These are phyloP conservation scores for Corrigiola litoralis DNA, from an alignment of 179 eudicot species.

Conservation along the genomic window DNA sequence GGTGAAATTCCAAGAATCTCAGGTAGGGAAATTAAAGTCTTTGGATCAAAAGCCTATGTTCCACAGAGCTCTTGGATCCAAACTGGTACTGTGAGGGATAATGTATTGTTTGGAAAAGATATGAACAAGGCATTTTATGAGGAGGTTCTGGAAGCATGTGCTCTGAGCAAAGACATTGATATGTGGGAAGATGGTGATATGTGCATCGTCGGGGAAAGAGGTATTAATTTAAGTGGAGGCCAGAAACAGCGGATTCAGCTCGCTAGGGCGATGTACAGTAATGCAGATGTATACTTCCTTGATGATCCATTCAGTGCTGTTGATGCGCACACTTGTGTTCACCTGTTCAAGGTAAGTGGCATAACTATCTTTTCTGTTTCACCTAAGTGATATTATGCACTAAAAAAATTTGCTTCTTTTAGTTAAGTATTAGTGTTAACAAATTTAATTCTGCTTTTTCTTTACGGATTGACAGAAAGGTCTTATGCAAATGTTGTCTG, in stretches of 20 bases:
- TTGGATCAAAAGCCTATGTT: slow-evolving; percentile 83
- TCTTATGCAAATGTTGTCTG: slow-evolving; percentile 46
- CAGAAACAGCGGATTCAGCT: slow-evolving; percentile 90
- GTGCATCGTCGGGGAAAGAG: slow-evolving; percentile 77
- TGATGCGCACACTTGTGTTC: slow-evolving; percentile 90
- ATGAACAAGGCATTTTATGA: slow-evolving; percentile 56
- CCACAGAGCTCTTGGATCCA: slow-evolving; percentile 96
- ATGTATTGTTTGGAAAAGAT: slow-evolving; percentile 71
- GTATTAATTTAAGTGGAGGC: slow-evolving; percentile 84
- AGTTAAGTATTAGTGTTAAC: too few species aligned
- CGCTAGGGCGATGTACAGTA: slow-evolving; percentile 75
- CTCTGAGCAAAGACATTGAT: slow-evolving; percentile 60
- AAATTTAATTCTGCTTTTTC: neutral
- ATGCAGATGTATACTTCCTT: slow-evolving; percentile 78
- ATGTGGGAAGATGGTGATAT: slow-evolving; percentile 75
- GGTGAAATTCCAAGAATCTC: slow-evolving; percentile 76
- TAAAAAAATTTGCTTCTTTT: neutral
- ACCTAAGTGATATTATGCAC: neutral
- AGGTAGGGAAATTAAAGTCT: slow-evolving; percentile 53
- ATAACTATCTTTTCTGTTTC: neutral
- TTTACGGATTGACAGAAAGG: slow-evolving; percentile 41
- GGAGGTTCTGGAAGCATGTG: slow-evolving; percentile 74
- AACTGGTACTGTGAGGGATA: slow-evolving; percentile 83
- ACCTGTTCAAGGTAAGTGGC: slow-evolving; percentile 67
- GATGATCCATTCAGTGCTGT: slow-evolving; percentile 98